Conservation (phyloP, 179 eudicot genomes). For the Silene noctiflora region DNA sequence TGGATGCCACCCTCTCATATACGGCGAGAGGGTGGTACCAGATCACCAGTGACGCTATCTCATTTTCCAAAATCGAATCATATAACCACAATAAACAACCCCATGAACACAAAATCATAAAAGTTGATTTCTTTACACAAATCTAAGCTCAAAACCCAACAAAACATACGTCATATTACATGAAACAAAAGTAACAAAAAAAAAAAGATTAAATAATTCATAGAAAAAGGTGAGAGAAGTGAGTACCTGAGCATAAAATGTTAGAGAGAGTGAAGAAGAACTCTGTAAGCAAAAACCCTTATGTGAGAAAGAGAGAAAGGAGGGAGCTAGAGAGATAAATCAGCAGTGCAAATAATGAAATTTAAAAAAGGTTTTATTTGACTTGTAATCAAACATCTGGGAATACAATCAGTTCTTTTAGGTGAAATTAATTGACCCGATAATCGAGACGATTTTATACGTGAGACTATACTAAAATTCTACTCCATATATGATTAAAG, state of each 20-base stretch:
- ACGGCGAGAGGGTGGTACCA: too few species aligned
- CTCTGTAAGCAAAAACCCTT: conserved; percentile 2
- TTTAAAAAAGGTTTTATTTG: conserved; percentile 19
- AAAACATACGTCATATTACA: not conserved
- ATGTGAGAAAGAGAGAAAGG: not conserved
- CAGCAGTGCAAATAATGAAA: not conserved
- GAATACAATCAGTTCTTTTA: not conserved
- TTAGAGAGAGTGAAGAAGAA: not conserved
- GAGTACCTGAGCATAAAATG: conserved; percentile 30
- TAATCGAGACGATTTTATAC: not conserved
- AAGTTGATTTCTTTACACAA: not conserved
- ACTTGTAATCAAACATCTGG: conserved; percentile 4
- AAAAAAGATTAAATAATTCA: not conserved
- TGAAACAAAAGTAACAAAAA: not conserved
- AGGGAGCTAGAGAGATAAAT: not conserved
- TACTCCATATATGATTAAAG: too few species aligned
- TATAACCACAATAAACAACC: not conserved
- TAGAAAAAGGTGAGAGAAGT: not conserved
- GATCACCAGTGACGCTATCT: too few species aligned
- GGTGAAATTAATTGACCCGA: not conserved
- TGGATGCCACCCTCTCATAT: too few species aligned
- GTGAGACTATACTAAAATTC: too few species aligned
- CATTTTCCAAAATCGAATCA: too few species aligned
- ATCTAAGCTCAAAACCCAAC: conserved; percentile 21
- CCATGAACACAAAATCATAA: conserved; percentile 13